Evolutionary conservation across 2,329 filamentous ascomycete genomes (phyloP).

Genomic region (Diaporthe aspalathi): DNA sequence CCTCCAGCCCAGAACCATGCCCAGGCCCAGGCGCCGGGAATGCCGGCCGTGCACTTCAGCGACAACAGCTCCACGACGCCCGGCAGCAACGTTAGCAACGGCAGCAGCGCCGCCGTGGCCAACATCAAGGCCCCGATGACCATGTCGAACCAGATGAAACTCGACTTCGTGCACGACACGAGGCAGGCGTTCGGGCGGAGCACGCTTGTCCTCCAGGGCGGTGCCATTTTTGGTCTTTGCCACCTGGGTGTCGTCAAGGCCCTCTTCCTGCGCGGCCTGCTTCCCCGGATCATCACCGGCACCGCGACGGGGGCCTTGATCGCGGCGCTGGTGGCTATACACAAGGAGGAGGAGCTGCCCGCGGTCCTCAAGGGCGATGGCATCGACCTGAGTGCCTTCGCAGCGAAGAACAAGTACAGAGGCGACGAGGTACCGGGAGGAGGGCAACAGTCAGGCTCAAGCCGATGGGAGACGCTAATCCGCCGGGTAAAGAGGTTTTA

Average conservation of each 20-base stretch:
- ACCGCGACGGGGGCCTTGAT: constrained; percentile 92
- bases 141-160: constrained; percentile 62
- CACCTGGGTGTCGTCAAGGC: constrained; percentile 93
- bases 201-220: constrained; percentile 87
- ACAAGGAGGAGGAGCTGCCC: constrained; percentile 86
- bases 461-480: constrained; percentile 68
- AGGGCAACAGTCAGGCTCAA: constrained; percentile 53
- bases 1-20: constrained; percentile 12
- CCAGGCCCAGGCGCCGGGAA: constrained; percentile 9
- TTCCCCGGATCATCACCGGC: constrained; percentile 91
- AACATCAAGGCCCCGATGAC: constrained; percentile 35
- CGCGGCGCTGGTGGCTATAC: constrained; percentile 86
- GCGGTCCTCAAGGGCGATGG: constrained; percentile 80
- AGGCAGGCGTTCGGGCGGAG: constrained; percentile 89
- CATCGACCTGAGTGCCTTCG: constrained; percentile 86
- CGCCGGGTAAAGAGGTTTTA: constrained; percentile 77
- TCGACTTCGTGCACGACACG: constrained; percentile 88
- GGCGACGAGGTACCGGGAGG: constrained; percentile 43
- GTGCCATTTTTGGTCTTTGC: constrained; percentile 90
- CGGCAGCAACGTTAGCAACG: constrained; percentile 27
- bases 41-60: constrained; percentile 38
- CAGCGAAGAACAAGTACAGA: constrained; percentile 49
- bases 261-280: constrained; percentile 79
- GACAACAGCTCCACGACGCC: constrained; percentile 32
- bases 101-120: neutral